A percentile compares a stretch with the other conserved stretches of the same genome.
Conservation (phyloP, 78 protist genomes). For the Polysphondylium violaceum region DNA sequence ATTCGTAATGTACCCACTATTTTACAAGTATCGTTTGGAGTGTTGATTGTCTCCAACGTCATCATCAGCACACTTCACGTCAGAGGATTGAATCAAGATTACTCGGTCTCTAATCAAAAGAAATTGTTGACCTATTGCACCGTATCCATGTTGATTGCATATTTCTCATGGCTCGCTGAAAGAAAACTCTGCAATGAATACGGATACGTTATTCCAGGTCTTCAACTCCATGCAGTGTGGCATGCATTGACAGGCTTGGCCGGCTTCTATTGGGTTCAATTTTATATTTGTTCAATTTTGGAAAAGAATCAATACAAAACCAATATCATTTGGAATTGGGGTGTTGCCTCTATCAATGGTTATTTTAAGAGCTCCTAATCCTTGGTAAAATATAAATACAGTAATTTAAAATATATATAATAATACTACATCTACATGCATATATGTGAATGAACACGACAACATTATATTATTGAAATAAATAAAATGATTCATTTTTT, state of each 20-base stretch:
- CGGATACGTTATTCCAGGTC: constrained; percentile 70
- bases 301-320: constrained; percentile 58
- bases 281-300: constrained; percentile 13
- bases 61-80: background rate
- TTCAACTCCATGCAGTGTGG: constrained; percentile 70
- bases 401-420: no score
- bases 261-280: constrained; percentile 57
- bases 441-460: no score
- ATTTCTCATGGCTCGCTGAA: constrained; percentile 56
- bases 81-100: background rate
- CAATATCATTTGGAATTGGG: constrained; percentile 17
- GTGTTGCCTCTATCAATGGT: constrained; percentile 28
- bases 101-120: constrained; percentile 17
- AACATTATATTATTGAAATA: no score
- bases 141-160: constrained; percentile 41
- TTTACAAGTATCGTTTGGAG: constrained; percentile 52
- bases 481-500: no score
- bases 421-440: no score
- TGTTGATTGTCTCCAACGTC: constrained; percentile 2
- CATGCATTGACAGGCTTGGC: constrained; percentile 61
- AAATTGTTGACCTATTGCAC: constrained; percentile 12
- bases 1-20: constrained; percentile 55
- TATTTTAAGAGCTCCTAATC: no score
- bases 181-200: constrained; percentile 53
- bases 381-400: no score